Percentiles rank a stretch among this genome's conserved stretches.
Evolutionary conservation across 495 filamentous ascomycete genomes (phyloP).

Genomic region (Apodospora peruviana): DNA sequence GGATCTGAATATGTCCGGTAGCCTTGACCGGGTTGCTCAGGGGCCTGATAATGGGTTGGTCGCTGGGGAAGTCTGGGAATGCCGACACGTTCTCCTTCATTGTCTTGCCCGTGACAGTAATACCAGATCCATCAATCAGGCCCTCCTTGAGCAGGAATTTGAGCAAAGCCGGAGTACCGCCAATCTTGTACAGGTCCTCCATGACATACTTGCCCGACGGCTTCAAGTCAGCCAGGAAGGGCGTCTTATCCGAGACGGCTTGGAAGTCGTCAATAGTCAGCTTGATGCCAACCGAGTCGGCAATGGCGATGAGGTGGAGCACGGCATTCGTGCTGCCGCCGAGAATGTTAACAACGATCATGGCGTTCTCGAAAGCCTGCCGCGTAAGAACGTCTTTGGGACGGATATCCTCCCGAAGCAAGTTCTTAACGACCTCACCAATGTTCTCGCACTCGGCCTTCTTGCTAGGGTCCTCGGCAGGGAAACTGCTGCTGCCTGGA

Average conservation of each 20-base stretch:
- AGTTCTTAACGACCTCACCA: slow-evolving; percentile 79
- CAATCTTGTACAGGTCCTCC: slow-evolving; percentile 83
- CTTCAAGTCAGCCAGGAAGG: slow-evolving; percentile 94
- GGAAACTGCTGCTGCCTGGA: slow-evolving; percentile 87
- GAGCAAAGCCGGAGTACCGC: slow-evolving; percentile 84
- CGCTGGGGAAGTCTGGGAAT: slow-evolving; percentile 67
- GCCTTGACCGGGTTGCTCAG: slow-evolving; percentile 87
- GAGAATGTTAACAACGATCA: slow-evolving; percentile 91
- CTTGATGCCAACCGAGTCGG: slow-evolving; percentile 87
- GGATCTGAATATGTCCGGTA: slow-evolving; percentile 95
- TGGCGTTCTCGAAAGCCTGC: slow-evolving; percentile 92
- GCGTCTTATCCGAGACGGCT: slow-evolving; percentile 80
- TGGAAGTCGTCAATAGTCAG: slow-evolving; percentile 98
- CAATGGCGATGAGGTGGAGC: slow-evolving; percentile 93
- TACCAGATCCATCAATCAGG: slow-evolving; percentile 76
- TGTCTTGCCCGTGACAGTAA: slow-evolving; percentile 94
- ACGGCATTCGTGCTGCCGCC: slow-evolving; percentile 97
- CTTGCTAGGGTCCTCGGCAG: slow-evolving; percentile 83
- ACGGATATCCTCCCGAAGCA: slow-evolving; percentile 82
- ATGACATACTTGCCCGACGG: slow-evolving; percentile 97
- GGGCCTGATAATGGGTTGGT: slow-evolving; percentile 89
- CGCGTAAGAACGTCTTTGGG: slow-evolving; percentile 88
- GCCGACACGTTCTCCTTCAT: slow-evolving; percentile 84
- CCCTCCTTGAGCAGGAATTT: slow-evolving; percentile 90
- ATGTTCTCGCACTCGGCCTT: slow-evolving; percentile 77